phyloP scores from a whole-genome alignment of 208 protist genomes.

The Porcisia hertigi region DNA sequence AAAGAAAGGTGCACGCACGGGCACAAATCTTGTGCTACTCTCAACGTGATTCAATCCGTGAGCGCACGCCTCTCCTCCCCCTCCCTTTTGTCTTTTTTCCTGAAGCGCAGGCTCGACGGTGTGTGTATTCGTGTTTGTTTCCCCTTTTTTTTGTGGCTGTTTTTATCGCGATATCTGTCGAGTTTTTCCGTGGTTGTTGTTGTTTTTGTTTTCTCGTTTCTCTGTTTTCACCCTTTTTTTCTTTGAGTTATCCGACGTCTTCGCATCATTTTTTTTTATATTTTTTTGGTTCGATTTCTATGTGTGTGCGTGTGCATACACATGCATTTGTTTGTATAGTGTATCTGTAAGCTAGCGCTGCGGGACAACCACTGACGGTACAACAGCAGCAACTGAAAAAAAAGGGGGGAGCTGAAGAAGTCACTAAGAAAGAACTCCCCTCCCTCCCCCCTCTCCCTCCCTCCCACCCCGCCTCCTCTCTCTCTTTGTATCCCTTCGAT shows the following conservation, averaged over 20 bases:
- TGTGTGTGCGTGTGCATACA: not conserved
- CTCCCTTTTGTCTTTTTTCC: not conserved
- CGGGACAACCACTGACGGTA: too few relatives aligned
- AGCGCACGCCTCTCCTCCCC: not conserved
- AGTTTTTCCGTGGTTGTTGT: not conserved
- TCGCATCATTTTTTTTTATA: not conserved
- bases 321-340: too few relatives aligned
- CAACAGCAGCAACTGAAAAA: too few relatives aligned
- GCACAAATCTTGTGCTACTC: too few relatives aligned
- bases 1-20: not conserved
- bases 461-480: too few relatives aligned
- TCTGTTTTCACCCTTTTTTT: not conserved
- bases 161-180: not conserved
- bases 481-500: too few relatives aligned
- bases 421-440: too few relatives aligned
- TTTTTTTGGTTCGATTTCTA: not conserved
- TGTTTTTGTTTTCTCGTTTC: not conserved
- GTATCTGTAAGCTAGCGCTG: too few relatives aligned
- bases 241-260: not conserved
- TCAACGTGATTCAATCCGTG: not conserved
- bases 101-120: not conserved
- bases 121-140: not conserved
- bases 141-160: not conserved
- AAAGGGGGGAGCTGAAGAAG: too few relatives aligned
- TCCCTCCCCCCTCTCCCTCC: not conserved